These are phyloP conservation scores for Neonectria coccinea DNA, from an alignment of 2,329 filamentous ascomycete species.

Conservation along the genomic window DNA sequence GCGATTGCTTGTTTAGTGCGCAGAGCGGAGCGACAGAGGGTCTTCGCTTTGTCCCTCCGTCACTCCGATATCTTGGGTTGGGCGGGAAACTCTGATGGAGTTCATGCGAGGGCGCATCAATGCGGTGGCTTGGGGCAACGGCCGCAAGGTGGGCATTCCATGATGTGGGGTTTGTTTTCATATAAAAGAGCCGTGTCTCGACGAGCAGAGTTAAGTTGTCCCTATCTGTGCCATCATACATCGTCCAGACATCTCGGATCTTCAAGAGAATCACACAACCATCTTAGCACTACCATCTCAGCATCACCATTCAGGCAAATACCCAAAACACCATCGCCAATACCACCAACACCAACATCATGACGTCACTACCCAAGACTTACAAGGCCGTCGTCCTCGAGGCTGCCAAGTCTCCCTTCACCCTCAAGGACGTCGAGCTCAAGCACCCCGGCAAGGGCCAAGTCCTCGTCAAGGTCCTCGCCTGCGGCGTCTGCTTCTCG, in stretches of 20 bases:
- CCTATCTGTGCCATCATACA: background rate
- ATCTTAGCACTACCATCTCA: too few species aligned
- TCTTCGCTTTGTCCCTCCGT: background rate
- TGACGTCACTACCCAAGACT: constrained; percentile 67
- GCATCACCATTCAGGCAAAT: background rate
- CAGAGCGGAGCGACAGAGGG: background rate
- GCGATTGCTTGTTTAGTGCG: constrained; percentile 1
- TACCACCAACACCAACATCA: constrained; percentile 25
- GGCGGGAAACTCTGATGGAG: background rate
- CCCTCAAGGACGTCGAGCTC: constrained; percentile 70
- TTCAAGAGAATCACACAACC: too few species aligned
- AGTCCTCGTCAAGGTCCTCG: constrained; percentile 77
- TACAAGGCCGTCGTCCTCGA: constrained; percentile 75
- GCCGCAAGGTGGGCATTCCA: background rate
- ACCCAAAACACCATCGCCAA: background rate
- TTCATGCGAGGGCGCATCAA: background rate
- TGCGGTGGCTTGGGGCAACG: background rate
- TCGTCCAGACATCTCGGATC: background rate
- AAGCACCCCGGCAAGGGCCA: constrained; percentile 66
- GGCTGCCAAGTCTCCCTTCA: constrained; percentile 62
- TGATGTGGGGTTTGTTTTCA: background rate
- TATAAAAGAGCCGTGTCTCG: constrained; percentile 17
- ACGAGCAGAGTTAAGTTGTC: background rate
- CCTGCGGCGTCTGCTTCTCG: constrained; percentile 78
- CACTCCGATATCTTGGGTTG: background rate